A percentile compares a stretch with the other conserved stretches of the same genome.
Conservation (phyloP, 1,284 basidiomycete species). For the Hemileia vastatrix region DNA sequence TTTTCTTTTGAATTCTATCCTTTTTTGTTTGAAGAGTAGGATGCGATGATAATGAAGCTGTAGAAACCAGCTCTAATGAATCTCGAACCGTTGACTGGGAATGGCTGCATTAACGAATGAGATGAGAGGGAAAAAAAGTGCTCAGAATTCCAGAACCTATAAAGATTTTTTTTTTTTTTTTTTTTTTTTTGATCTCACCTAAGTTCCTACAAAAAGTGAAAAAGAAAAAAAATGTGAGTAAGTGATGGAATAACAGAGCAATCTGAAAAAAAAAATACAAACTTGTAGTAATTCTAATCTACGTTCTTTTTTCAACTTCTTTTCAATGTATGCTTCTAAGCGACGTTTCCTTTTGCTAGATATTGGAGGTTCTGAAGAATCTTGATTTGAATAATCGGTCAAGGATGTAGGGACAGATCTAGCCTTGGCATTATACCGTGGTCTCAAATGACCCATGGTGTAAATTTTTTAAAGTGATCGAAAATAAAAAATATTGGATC, state of each 20-base stretch:
- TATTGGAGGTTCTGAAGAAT: slow-evolving; percentile 42
- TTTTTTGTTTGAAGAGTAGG: slow-evolving; percentile 8
- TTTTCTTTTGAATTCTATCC: slow-evolving; percentile 10
- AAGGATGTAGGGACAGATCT: neutral
- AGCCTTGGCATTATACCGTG: slow-evolving; percentile 22
- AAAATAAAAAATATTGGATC: too few relatives aligned
- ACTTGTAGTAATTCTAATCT: slow-evolving; percentile 16
- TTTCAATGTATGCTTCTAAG: slow-evolving; percentile 67
- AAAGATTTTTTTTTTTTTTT: neutral
- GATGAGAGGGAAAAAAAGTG: neutral
- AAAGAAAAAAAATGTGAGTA: neutral
- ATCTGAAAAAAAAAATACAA: neutral
- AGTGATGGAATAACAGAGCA: neutral
- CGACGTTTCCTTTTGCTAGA: slow-evolving; percentile 67
- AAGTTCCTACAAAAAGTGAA: slow-evolving; percentile 11
- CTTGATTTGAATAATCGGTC: neutral
- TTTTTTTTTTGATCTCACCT: slow-evolving; percentile 1
- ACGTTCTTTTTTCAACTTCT: slow-evolving; percentile 21
- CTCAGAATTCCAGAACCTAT: neutral
- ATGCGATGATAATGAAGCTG: slow-evolving; percentile 11
- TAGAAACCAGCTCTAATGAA: slow-evolving; percentile 16
- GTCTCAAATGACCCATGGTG: slow-evolving; percentile 17
- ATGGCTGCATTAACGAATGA: slow-evolving; percentile 4
- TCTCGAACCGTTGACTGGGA: slow-evolving; percentile 21
- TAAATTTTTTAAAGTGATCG: too few relatives aligned